These are phyloP conservation scores for Phytophthora pseudosyringae DNA, from an alignment of 352 stramenopile species.

Conservation along the genomic window DNA sequence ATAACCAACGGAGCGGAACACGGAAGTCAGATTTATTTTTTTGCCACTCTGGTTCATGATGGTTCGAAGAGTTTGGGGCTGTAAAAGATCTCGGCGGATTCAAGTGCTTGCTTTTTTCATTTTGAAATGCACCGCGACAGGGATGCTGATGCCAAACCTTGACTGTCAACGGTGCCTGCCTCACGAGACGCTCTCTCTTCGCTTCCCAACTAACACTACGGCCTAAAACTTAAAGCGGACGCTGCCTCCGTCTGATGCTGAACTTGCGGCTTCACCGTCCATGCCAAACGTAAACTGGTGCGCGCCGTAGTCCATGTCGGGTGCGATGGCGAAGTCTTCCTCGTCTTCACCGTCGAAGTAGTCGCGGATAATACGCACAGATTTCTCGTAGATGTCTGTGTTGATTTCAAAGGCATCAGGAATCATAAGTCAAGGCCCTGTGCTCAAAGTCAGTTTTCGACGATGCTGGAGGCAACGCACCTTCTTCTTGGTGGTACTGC, in stretches of 20 bases:
- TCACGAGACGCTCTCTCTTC: neutral
- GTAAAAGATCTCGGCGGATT: neutral
- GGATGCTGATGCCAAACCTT: neutral
- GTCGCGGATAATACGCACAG: conserved; percentile 95
- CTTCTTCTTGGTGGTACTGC: conserved; percentile 97
- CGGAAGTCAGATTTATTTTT: conserved; percentile 33
- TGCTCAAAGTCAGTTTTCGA: neutral
- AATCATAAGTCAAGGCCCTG: conserved; percentile 9
- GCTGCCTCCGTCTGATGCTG: conserved; percentile 13
- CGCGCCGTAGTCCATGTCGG: conserved; percentile 53
- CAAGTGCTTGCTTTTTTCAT: conserved; percentile 7
- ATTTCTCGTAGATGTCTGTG: conserved; percentile 93
- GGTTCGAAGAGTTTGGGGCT: neutral
- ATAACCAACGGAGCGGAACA: conserved; percentile 32
- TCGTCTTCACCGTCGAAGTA: conserved; percentile 99
- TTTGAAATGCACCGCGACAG: conserved; percentile 1
- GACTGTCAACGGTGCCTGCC: neutral
- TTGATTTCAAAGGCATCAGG: neutral
- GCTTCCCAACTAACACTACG: conserved; percentile 18
- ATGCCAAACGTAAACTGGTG: conserved; percentile 77
- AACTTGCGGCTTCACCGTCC: conserved; percentile 16
- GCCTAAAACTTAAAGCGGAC: conserved; percentile 40
- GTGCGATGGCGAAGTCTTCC: conserved; percentile 86
- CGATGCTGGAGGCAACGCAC: conserved; percentile 47
- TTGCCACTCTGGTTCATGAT: conserved; percentile 3